A percentile compares a stretch with the other conserved stretches of the same genome.
phyloP scores from a whole-genome alignment of 352 stramenopile genomes.

The Phytophthora uliginosa region DNA sequence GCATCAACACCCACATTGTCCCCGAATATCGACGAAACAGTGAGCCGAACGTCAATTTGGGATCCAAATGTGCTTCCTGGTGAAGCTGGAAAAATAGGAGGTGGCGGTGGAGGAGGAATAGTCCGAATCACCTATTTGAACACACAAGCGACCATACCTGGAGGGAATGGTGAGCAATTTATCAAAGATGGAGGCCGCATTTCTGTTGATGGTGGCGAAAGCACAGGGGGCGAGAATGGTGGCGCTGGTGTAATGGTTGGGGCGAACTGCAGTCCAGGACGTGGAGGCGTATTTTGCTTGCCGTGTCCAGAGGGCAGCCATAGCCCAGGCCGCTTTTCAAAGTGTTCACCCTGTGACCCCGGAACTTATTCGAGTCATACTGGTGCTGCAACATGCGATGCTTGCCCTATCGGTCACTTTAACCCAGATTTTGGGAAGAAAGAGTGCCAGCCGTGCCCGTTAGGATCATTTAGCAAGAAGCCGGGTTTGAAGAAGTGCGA shows the following conservation, averaged over 20 bases:
- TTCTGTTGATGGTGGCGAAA: conserved; percentile 53
- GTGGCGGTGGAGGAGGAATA: conserved; percentile 69
- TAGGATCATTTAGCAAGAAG: conserved; percentile 61
- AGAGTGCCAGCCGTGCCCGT: conserved; percentile 65
- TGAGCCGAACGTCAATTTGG: conserved; percentile 49
- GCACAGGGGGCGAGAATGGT: conserved; percentile 69
- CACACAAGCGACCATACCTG: conserved; percentile 12
- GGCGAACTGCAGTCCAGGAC: conserved; percentile 70
- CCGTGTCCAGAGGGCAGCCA: conserved; percentile 73
- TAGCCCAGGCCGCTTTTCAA: conserved; percentile 64
- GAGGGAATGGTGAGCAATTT: conserved; percentile 64
- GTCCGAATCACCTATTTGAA: conserved; percentile 64
- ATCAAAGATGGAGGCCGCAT: conserved; percentile 65
- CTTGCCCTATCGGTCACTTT: conserved; percentile 68
- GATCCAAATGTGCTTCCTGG: conserved; percentile 15
- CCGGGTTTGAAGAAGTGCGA: conserved; percentile 64
- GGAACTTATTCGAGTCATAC: conserved; percentile 65
- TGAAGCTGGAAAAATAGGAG: conserved; percentile 49
- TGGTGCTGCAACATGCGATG: conserved; percentile 56
- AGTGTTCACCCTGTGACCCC: conserved; percentile 76
- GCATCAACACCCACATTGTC: conserved; percentile 26
- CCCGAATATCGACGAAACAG: not conserved
- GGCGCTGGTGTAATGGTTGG: conserved; percentile 57
- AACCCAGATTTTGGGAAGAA: conserved; percentile 80
- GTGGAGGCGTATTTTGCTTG: conserved; percentile 75